These are phyloP conservation scores for Lactarius sp. DNA, from an alignment of 768 basidiomycete species.

Conservation along the genomic window DNA sequence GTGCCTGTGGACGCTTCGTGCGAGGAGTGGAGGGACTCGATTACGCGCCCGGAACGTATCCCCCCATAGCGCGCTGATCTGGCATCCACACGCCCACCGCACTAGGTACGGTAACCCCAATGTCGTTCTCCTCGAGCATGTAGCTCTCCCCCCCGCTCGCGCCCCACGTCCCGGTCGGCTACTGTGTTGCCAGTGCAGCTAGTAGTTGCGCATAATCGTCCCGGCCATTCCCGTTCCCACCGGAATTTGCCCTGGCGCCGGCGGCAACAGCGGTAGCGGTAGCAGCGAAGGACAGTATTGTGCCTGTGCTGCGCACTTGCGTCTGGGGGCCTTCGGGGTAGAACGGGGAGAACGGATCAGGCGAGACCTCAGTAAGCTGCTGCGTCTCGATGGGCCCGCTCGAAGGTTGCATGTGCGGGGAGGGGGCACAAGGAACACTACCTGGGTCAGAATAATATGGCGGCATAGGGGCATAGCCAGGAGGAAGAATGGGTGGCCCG, in stretches of 20 bases:
- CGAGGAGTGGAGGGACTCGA: not conserved
- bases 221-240: conserved; percentile 22
- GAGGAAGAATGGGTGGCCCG: too few species aligned
- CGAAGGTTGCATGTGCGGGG: conserved; percentile 38
- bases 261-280: too few species aligned
- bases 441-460: too few species aligned
- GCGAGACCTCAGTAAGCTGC: conserved; percentile 60
- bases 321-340: conserved; percentile 48
- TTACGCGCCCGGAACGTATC: conserved; percentile 9
- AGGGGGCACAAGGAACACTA: conserved; percentile 28
- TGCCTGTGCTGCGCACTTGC: conserved; percentile 25
- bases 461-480: too few species aligned
- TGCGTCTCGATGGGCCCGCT: conserved; percentile 18
- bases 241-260: conserved; percentile 12
- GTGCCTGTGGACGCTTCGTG: too few species aligned
- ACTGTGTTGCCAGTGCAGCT: conserved; percentile 47
- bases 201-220: conserved; percentile 51
- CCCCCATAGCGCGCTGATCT: conserved; percentile 18
- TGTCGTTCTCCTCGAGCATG: conserved; percentile 63
- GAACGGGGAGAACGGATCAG: conserved; percentile 72
- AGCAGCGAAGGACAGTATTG: not conserved
- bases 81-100: conserved; percentile 18
- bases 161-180: conserved; percentile 50
- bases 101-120: conserved; percentile 8
- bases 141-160: conserved; percentile 57